These are phyloP conservation scores for Calonectria pteridis DNA, from an alignment of 2,329 filamentous ascomycete genomes.

Conservation along the genomic window DNA sequence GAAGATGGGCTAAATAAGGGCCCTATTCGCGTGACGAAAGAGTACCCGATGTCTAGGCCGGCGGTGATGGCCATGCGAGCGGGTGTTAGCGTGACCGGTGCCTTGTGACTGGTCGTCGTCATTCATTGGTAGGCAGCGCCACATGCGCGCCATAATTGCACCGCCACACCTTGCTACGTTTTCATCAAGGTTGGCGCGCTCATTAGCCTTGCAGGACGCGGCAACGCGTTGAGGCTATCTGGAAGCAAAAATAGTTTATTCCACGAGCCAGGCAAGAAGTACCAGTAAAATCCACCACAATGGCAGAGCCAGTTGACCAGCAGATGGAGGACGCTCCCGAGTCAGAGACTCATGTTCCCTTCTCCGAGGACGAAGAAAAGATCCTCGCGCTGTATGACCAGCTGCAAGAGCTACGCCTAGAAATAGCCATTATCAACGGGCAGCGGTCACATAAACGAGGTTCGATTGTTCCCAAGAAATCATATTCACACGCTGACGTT, in stretches of 20 bases:
- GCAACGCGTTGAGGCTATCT: conserved; percentile 6
- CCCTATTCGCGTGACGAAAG: conserved; percentile 45
- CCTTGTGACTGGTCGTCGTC: conserved; percentile 46
- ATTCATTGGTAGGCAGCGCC: conserved; percentile 35
- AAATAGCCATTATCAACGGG: conserved; percentile 75
- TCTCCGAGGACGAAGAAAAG: conserved; percentile 75
- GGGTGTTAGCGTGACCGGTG: conserved; percentile 47
- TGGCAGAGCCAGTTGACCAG: conserved; percentile 47
- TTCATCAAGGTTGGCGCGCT: not conserved
- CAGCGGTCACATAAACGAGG: conserved; percentile 54
- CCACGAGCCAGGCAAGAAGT: not conserved
- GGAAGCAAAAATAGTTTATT: not conserved
- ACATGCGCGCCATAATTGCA: conserved; percentile 31
- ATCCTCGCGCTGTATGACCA: conserved; percentile 79
- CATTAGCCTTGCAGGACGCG: conserved; percentile 15
- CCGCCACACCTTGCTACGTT: conserved; percentile 30
- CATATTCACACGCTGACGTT: conserved; percentile 27
- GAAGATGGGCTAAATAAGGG: conserved; percentile 13
- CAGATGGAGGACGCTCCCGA: conserved; percentile 42
- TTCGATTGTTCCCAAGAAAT: conserved; percentile 35
- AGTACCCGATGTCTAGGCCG: conserved; percentile 23
- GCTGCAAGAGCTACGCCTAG: conserved; percentile 77
- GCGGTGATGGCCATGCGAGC: conserved; percentile 38
- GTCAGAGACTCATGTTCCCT: conserved; percentile 59
- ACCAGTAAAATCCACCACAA: conserved; percentile 25